Evolutionary conservation across 1,139 yeast genomes (phyloP).

Genomic region (Fermentozyma sake): DNA sequence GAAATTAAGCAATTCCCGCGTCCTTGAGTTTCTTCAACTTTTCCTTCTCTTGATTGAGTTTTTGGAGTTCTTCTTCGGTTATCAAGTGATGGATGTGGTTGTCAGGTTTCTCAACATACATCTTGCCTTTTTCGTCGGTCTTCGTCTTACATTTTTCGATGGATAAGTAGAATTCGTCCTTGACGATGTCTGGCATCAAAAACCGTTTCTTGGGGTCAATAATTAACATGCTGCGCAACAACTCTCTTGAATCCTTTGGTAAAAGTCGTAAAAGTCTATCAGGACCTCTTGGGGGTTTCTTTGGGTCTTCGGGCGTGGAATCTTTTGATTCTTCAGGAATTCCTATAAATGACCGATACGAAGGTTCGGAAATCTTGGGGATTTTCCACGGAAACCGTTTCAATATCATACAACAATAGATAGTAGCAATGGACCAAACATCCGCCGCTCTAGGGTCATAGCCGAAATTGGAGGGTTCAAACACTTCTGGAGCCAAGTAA

Average conservation of each 20-base stretch:
- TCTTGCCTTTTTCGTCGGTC: slow-evolving; percentile 6
- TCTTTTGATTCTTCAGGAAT: slow-evolving; percentile 7
- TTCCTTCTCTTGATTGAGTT: slow-evolving; percentile 36
- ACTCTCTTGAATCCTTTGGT: slow-evolving; percentile 31
- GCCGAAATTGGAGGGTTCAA: slow-evolving; percentile 37
- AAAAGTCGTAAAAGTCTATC: slow-evolving; percentile 32
- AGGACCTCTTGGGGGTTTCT: slow-evolving; percentile 20
- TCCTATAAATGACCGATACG: slow-evolving; percentile 41
- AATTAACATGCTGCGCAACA: slow-evolving; percentile 32
- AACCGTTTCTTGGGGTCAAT: slow-evolving; percentile 25
- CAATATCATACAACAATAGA: slow-evolving; percentile 69
- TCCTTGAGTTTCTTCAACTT: slow-evolving; percentile 22
- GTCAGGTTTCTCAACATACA: slow-evolving; percentile 6
- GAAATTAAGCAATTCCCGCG: slow-evolving; percentile 10
- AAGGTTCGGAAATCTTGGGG: slow-evolving; percentile 56
- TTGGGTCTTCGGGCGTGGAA: slow-evolving; percentile 1
- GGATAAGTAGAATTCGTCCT: slow-evolving; percentile 22
- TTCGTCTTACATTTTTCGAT: slow-evolving; percentile 27
- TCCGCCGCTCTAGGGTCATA: slow-evolving; percentile 74
- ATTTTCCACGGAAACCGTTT: slow-evolving; percentile 78
- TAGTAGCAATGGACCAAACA: slow-evolving; percentile 76
- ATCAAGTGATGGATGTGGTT: slow-evolving; percentile 54
- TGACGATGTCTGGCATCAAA: slow-evolving; percentile 27
- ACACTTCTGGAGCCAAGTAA: slow-evolving; percentile 73
- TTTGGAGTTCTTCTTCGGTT: slow-evolving; percentile 50